Conservation (phyloP, 352 stramenopile species). For the Salisapilia sapeloensis region DNA sequence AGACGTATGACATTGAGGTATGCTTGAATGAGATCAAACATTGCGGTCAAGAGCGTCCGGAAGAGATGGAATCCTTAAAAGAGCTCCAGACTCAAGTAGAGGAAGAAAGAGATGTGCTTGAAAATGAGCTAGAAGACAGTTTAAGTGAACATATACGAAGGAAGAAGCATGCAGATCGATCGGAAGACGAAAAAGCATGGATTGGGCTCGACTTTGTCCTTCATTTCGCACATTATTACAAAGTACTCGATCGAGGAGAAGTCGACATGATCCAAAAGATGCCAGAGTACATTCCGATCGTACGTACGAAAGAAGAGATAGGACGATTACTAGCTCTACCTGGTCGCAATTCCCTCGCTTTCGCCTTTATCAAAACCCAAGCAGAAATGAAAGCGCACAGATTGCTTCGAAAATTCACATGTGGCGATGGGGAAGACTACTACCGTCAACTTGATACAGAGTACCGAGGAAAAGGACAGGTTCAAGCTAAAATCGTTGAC, state of each 20-base stretch:
- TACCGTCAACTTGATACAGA: conserved; percentile 22
- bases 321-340: conserved; percentile 33
- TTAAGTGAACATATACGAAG: conserved; percentile 17
- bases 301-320: conserved; percentile 22
- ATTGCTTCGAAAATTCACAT: conserved; percentile 53
- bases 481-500: background rate
- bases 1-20: conserved; percentile 22
- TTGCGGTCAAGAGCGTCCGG: conserved; percentile 2
- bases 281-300: conserved; percentile 25
- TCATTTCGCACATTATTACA: conserved; percentile 56
- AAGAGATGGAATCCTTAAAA: conserved; percentile 1
- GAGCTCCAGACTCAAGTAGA: background rate
- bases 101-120: background rate
- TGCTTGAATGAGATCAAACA: conserved; percentile 8
- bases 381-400: conserved; percentile 37
- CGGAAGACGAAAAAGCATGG: conserved; percentile 46
- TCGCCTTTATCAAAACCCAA: conserved; percentile 45
- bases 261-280: conserved; percentile 43
- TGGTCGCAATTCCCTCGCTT: conserved; percentile 37
- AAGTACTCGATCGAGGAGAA: conserved; percentile 20
- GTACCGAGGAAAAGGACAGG: conserved; percentile 14
- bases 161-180: conserved; percentile 27
- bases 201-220: conserved; percentile 39
- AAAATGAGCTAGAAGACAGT: conserved; percentile 1
- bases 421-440: conserved; percentile 43